A percentile compares a stretch with the other conserved stretches of the same genome.
Conservation (phyloP, 2,329 filamentous ascomycete species). For the Huntiella moniliformis region DNA sequence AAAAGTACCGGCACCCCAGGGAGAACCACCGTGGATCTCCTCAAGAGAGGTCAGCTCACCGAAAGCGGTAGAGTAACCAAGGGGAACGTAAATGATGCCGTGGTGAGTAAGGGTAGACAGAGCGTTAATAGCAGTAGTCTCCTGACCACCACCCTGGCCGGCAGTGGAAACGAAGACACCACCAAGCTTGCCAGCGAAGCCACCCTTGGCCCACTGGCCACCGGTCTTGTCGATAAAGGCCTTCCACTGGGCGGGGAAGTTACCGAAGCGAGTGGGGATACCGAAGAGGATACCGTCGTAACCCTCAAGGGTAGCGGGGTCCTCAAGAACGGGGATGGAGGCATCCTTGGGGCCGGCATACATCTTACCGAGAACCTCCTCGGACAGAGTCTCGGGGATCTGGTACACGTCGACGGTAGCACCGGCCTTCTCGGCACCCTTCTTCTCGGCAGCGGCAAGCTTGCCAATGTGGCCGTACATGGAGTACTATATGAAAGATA, state of each 20-base stretch:
- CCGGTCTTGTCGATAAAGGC: slow-evolving; percentile 82
- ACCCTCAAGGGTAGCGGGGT: slow-evolving; percentile 39
- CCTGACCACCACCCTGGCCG: slow-evolving; percentile 74
- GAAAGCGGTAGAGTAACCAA: slow-evolving; percentile 77
- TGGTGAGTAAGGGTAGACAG: slow-evolving; percentile 84
- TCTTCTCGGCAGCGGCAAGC: slow-evolving; percentile 77
- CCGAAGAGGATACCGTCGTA: slow-evolving; percentile 89
- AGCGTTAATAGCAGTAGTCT: slow-evolving; percentile 61
- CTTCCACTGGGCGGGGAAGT: slow-evolving; percentile 95
- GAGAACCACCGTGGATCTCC: slow-evolving; percentile 69
- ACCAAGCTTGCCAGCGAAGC: slow-evolving; percentile 71
- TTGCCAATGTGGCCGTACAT: slow-evolving; percentile 81
- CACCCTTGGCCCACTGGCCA: slow-evolving; percentile 60
- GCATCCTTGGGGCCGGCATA: slow-evolving; percentile 60
- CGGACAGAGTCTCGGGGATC: slow-evolving; percentile 69
- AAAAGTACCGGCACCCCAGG: slow-evolving; percentile 93
- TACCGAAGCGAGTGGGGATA: slow-evolving; percentile 89
- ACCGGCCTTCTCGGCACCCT: slow-evolving; percentile 73
- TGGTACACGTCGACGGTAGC: slow-evolving; percentile 69
- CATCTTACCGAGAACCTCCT: slow-evolving; percentile 81
- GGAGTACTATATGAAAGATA: slow-evolving; percentile 47
- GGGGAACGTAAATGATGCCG: slow-evolving; percentile 88
- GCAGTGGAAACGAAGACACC: slow-evolving; percentile 84
- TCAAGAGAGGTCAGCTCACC: slow-evolving; percentile 45
- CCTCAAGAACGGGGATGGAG: slow-evolving; percentile 43